Evolutionary conservation across 345 rosid species (phyloP), one percentile per base, ranked within the genome.

Genomic region (Gossypium stocksii): DNA sequence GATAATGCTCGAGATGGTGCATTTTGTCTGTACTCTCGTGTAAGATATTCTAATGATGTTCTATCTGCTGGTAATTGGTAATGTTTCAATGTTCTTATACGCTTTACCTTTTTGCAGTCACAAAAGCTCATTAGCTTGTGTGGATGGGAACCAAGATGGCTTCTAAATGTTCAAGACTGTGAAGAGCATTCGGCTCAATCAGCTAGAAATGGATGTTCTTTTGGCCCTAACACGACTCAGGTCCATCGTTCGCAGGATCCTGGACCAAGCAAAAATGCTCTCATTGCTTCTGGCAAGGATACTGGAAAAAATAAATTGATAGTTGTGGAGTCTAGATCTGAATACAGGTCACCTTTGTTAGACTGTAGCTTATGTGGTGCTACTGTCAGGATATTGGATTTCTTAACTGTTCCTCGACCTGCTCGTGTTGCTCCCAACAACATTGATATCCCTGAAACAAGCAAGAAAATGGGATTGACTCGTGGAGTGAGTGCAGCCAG

Each of bases 91-190:
- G 58, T 66, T n/a, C 66, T 67, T 7, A 58, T 67, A 34, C 57
- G 58, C 53, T 62, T 71, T 75, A 65, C 59, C 73, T 34, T 73
- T 71, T 71, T 53, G 76, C 77, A 95, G 99, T 92, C 96, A 63
- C 99, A 95, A 71, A 93, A 87, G 83, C 91, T 95, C 78, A 89
- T 89, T 84, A 95, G 99, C 81, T 85, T 95, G 16, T 95, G 99
- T 70, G 99, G 99, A 71, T 95, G 99, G 99, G 99, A 95, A 78
- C 91, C 98, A 58, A 87, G 96, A 81, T 95, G 99, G 99, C 94
- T 91, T 78, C 90, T 87, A 63, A 85, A 91, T 80, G 86, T 93
- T 87, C 98, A 92, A 79, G 99, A 95, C 72, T 95, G 92, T 81
- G 99, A 93, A 90, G 99, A 95, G 77, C 96, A 93, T 81, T 95